Evolutionary conservation across 495 filamentous ascomycete species (phyloP).

Genomic region (Aspergillus ostianus): DNA sequence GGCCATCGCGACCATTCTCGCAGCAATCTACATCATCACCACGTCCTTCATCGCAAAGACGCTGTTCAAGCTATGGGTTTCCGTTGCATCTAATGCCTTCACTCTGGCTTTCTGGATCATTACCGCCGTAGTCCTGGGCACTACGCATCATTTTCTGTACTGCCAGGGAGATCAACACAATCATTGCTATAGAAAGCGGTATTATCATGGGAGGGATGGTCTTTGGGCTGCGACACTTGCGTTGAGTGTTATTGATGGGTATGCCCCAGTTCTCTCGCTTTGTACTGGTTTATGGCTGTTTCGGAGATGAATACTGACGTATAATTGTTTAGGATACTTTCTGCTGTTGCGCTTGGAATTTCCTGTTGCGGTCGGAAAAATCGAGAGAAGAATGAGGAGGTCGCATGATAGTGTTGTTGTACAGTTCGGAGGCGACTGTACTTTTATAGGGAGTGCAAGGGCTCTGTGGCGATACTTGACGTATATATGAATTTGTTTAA

Average conservation of each 20-base stretch:
- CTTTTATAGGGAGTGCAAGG: too few species aligned
- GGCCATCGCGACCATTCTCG: constrained; percentile 5
- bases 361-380: too few species aligned
- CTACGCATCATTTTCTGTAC: background rate
- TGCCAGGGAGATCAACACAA: background rate
- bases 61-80: background rate
- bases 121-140: background rate
- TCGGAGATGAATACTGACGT: too few species aligned
- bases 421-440: too few species aligned
- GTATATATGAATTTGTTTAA: too few species aligned
- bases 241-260: constrained; percentile 4
- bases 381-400: too few species aligned
- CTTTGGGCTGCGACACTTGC: background rate
- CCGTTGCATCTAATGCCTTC: background rate
- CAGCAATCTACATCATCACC: background rate
- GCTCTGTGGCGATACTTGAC: too few species aligned
- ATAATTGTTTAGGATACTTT: too few species aligned
- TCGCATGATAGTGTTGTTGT: too few species aligned
- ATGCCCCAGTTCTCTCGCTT: background rate
- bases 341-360: too few species aligned
- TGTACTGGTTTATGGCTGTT: too few species aligned
- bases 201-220: background rate
- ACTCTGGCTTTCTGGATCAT: background rate
- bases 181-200: constrained; percentile 1
- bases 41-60: constrained; percentile 2